phyloP scores from a whole-genome alignment of 345 rosid genomes.

The Anastatica hierochuntica region DNA sequence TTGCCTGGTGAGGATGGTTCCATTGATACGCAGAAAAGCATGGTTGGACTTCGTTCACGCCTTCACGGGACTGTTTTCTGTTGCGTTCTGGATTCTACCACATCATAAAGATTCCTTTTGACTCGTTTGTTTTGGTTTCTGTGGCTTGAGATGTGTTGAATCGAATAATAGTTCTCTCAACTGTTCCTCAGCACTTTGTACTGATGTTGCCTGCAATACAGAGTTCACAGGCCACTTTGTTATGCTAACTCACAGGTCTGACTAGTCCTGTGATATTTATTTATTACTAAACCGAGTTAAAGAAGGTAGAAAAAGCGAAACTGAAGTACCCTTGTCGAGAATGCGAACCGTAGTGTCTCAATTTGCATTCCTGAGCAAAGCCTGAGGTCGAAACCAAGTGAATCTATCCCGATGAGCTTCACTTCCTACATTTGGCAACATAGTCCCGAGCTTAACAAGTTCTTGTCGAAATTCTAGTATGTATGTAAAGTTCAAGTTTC shows the following conservation, averaged over 20 bases:
- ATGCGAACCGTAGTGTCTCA: slow-evolving; percentile 68
- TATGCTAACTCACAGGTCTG: not conserved
- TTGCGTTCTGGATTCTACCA: not conserved
- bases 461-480: not conserved
- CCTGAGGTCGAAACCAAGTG: slow-evolving; percentile 73
- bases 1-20: not conserved
- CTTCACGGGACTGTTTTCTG: not conserved
- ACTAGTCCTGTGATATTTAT: not conserved
- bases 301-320: not conserved
- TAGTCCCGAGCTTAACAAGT: not conserved
- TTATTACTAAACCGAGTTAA: not conserved
- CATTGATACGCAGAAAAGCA: not conserved
- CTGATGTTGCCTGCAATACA: slow-evolving; percentile 72
- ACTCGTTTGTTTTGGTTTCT: slow-evolving; percentile 35
- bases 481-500: not conserved
- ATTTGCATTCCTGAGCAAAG: slow-evolving; percentile 80
- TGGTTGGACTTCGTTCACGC: not conserved
- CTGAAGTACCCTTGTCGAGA: slow-evolving; percentile 45
- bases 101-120: slow-evolving; percentile 34
- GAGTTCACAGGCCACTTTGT: not conserved
- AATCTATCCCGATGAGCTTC: slow-evolving; percentile 51
- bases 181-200: slow-evolving; percentile 56
- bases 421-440: slow-evolving; percentile 47
- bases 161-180: slow-evolving; percentile 62
- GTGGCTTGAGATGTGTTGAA: slow-evolving; percentile 26